Evolutionary conservation across 257 asterid genomes (phyloP).

Genomic region (Capsicum rhomboideum): DNA sequence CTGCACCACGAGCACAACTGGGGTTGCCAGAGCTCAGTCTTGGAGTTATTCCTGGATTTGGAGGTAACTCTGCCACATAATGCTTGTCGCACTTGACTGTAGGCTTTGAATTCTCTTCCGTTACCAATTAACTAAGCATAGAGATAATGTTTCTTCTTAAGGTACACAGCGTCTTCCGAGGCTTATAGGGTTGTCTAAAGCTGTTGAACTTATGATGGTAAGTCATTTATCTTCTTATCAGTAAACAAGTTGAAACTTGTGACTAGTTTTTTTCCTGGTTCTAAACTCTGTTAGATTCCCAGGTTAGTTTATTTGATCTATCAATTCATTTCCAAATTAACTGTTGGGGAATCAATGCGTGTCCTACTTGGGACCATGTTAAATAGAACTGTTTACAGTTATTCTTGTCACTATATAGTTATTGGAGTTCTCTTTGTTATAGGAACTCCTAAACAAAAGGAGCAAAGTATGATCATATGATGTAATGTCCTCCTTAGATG

Average conservation of each 20-base stretch:
- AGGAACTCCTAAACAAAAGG: neutral
- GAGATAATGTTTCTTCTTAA: constrained; percentile 16
- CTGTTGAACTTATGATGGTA: constrained; percentile 88
- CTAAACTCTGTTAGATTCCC: neutral
- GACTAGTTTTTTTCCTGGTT: neutral
- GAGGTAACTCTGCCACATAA: constrained; percentile 44
- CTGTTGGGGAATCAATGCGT: neutral
- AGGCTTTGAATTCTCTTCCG: neutral
- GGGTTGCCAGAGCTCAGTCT: constrained; percentile 97
- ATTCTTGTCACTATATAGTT: neutral
- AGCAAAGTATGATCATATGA: neutral
- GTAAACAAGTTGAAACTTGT: neutral
- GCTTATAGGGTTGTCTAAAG: constrained; percentile 83
- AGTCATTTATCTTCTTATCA: constrained; percentile 7
- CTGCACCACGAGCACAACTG: constrained; percentile 67
- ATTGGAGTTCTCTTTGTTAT: neutral
- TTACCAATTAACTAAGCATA: neutral
- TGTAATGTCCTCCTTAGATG: neutral
- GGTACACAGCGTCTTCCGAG: constrained; percentile 98
- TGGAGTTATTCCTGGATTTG: constrained; percentile 91
- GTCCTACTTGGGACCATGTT: neutral
- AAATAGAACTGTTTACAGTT: neutral
- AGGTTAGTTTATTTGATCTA: neutral
- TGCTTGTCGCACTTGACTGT: neutral
- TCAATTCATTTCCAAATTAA: neutral